Evolutionary conservation across 2,329 filamentous ascomycete genomes (phyloP), one percentile per base, ranked within the genome.

Genomic region (Xylariaceae sp.): DNA sequence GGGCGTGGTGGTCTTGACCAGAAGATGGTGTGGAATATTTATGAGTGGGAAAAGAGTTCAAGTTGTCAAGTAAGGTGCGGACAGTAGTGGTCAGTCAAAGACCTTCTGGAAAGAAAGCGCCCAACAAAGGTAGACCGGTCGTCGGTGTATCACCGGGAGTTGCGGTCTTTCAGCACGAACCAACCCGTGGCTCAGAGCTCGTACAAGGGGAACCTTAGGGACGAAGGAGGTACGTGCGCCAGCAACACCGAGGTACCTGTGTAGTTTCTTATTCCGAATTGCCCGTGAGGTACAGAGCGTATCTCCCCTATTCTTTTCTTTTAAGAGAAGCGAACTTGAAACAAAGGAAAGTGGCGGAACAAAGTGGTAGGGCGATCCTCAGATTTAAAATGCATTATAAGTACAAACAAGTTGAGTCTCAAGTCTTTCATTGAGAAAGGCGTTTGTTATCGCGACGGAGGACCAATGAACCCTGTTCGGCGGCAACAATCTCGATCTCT

Each of bases 111-210:
- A 59, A 55, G 50, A 52, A 49, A 37, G 2, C 9, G 7, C 7
- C 34, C 17, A n/a, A 51, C 54, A 56, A 59, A 59, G 18, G 30
- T 48, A 10, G 18, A n/a, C 30, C 51, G 52, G 34, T 37, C n/a
- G 23, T 23, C 44, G 23, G 48, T 55, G 45, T 56, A 51, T 58
- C 15, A 59, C 37, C 64, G 63, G 61, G 62, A 62, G 67, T 57
- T 63, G 17, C 62, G 51, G 63, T 62, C 68, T 66, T 39, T 70
- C 67, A 64, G 70, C 67, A 67, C 70, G 67, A 60, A 30, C 23
- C 23, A 30, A 30, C 23, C 23, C 23, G 23, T 30, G 23, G 23
- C 23, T 30, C 23, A 30, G 23, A 30, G 5, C 23, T 30, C 23
- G 23, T 30, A 30, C 23, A 30, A 30, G 23, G 23, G 4, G 23